Evolutionary conservation across 768 basidiomycete species (phyloP).

Genomic region (Amanita subjunquillea): DNA sequence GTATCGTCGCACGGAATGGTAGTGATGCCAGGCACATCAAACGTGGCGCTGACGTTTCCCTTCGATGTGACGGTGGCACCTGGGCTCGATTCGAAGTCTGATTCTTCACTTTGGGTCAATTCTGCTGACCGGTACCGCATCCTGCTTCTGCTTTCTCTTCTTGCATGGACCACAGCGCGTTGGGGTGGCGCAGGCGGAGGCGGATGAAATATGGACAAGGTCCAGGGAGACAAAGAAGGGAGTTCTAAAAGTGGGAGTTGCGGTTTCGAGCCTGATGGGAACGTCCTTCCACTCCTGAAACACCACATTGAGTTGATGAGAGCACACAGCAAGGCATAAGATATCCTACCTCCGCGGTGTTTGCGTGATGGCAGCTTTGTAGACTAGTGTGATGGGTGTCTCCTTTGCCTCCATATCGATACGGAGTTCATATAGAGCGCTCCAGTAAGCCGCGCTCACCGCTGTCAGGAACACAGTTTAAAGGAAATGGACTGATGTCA

Average conservation of each 20-base stretch:
- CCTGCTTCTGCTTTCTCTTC: not conserved
- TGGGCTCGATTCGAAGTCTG: not conserved
- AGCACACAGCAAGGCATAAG: not conserved
- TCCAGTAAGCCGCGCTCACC: no score
- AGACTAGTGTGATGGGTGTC: conserved; percentile 20
- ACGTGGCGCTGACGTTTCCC: conserved; percentile 22
- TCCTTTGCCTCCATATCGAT: conserved; percentile 7
- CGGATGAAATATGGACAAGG: conserved; percentile 8
- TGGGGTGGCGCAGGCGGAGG: not conserved
- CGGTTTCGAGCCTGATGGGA: conserved; percentile 27
- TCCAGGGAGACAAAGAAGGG: conserved; percentile 24
- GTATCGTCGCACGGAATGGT: conserved; percentile 21
- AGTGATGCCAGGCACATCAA: conserved; percentile 15
- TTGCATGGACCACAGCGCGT: no score
- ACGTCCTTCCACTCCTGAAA: conserved; percentile 27
- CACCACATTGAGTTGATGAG: not conserved
- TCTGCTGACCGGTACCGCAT: no score
- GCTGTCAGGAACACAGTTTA: no score
- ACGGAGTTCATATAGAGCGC: no score
- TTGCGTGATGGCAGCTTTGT: conserved; percentile 30
- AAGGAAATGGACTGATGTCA: no score
- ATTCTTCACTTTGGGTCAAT: not conserved
- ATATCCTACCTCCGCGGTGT: conserved; percentile 25
- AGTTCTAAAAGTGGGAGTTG: conserved; percentile 22
- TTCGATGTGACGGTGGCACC: conserved; percentile 14